Conservation (phyloP, 305 asterid genomes). For the Fraxinus latifolia region DNA sequence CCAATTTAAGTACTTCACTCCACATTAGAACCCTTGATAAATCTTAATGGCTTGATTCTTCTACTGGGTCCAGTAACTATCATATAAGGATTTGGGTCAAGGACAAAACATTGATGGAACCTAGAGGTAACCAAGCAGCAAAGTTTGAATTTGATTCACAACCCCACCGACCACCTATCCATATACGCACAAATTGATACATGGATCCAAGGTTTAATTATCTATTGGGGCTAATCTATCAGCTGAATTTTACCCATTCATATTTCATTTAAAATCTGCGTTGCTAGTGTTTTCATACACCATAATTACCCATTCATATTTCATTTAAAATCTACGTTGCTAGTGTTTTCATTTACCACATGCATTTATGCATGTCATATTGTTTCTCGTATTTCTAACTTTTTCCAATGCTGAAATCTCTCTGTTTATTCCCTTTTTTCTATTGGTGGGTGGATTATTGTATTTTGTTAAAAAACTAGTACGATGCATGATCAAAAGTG, state of each 20-base stretch:
- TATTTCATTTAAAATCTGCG: neutral
- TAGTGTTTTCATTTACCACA: neutral
- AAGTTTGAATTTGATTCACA: neutral
- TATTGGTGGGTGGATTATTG: neutral
- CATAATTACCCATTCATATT: neutral
- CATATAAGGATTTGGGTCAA: neutral
- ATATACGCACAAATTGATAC: neutral
- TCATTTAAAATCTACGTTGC: neutral
- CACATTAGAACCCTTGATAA: neutral
- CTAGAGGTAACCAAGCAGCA: neutral
- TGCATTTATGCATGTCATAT: neutral
- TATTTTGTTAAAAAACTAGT: neutral
- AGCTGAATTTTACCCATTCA: neutral
- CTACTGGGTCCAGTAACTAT: neutral
- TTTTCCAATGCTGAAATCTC: neutral
- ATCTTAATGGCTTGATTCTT: neutral
- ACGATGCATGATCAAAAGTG: neutral
- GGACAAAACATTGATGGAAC: neutral
- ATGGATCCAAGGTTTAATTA: neutral
- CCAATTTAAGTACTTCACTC: neutral
- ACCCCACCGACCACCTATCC: neutral
- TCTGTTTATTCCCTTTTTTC: neutral
- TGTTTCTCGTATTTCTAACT: neutral
- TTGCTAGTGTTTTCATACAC: neutral
- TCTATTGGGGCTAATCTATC: neutral